phyloP scores from a whole-genome alignment of 257 asterid genomes.

The Capsicum rhomboideum region DNA sequence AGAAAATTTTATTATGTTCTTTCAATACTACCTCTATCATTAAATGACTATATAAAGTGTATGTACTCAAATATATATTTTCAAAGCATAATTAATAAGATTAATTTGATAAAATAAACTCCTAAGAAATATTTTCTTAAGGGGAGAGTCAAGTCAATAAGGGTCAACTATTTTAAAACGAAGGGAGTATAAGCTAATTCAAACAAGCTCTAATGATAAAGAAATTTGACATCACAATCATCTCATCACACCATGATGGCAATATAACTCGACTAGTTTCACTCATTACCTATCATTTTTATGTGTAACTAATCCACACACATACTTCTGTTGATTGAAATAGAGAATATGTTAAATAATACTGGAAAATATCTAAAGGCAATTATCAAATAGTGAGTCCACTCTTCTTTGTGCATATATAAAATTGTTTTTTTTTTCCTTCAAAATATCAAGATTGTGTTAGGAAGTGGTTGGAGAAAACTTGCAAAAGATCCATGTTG shows the following conservation, averaged over 20 bases:
- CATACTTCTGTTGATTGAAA: background rate
- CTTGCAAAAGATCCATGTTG: background rate
- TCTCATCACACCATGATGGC: background rate
- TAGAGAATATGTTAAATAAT: background rate
- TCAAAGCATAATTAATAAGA: too few relatives aligned
- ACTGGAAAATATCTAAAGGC: too few relatives aligned
- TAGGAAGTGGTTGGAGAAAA: background rate
- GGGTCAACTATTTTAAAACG: too few relatives aligned
- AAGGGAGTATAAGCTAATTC: too few relatives aligned
- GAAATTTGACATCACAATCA: background rate
- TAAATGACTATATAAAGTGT: too few relatives aligned
- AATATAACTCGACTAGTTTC: background rate
- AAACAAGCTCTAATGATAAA: too few relatives aligned
- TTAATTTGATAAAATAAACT: too few relatives aligned
- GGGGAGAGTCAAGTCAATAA: too few relatives aligned
- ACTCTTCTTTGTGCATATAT: background rate
- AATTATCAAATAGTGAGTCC: background rate
- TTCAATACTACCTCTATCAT: too few relatives aligned
- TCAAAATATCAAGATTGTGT: background rate
- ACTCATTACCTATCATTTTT: background rate
- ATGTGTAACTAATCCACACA: background rate
- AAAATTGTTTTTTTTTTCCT: background rate
- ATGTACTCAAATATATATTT: too few relatives aligned
- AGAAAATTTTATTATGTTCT: too few relatives aligned
- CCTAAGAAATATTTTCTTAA: too few relatives aligned